Conservation (phyloP, 768 basidiomycete species). For the Mycena kentingensis region DNA sequence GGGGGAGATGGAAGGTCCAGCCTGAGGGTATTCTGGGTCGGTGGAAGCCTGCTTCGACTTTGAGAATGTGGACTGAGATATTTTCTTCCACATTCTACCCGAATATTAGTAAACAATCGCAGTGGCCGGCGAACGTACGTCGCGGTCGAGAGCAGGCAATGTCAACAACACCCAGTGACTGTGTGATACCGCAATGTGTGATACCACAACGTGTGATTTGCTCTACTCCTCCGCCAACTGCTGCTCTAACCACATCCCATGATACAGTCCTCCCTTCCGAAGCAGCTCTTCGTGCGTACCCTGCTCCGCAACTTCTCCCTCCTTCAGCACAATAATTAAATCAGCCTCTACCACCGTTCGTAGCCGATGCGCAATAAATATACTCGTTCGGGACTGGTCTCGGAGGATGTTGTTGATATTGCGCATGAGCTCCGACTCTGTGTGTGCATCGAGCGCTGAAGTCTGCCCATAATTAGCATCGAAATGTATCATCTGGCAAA, state of each 20-base stretch:
- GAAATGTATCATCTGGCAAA: conserved; percentile 11
- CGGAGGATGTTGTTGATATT: conserved; percentile 83
- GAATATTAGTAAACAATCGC: too few species aligned
- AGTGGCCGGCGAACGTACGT: too few species aligned
- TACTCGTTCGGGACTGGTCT: conserved; percentile 82
- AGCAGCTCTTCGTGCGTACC: conserved; percentile 91
- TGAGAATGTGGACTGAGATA: conserved; percentile 14
- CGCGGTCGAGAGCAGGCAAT: neutral
- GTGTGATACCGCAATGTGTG: neutral
- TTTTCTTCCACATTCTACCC: conserved; percentile 19
- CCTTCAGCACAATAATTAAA: conserved; percentile 88
- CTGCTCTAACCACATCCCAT: conserved; percentile 83
- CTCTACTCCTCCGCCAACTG: conserved; percentile 42
- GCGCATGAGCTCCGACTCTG: conserved; percentile 92
- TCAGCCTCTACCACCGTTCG: conserved; percentile 93
- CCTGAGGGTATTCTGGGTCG: conserved; percentile 36
- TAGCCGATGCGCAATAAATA: conserved; percentile 94
- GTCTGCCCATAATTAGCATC: conserved; percentile 54
- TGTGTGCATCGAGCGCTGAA: conserved; percentile 92
- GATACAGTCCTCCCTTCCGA: conserved; percentile 67
- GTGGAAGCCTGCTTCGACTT: conserved; percentile 22
- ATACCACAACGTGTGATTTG: neutral
- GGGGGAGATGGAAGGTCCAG: conserved; percentile 51
- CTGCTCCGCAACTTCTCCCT: conserved; percentile 89
- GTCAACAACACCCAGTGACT: neutral